Base-by-base conservation (phyloP, 305 asterid genomes). In the Fraxinus xanthoxyloides region DNA sequence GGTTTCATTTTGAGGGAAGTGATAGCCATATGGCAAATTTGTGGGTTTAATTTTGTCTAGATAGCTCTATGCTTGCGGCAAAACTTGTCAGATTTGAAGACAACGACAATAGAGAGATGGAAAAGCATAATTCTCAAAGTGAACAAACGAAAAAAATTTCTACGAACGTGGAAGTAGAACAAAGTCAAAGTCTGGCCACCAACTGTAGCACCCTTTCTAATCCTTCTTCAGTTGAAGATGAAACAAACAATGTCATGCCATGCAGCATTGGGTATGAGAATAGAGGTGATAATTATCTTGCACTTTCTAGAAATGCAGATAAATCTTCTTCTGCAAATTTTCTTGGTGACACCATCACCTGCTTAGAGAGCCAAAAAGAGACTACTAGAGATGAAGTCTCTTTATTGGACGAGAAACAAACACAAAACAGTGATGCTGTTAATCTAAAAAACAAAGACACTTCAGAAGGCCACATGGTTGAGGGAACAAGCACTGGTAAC, bases 181-280 rank as follows among this genome's bases (percentile, higher is more conserved):
- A 89, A 85, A 92, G 92, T 78, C 90, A 84, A 83, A 93, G 95
- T 75, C 92, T 92, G 28, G 87, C 87, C 5, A 90, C 94, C 36
- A 92, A 91, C 89, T 90, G 89, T 80, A 94, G 98, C 85, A 90
- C 90, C 84, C 93, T 91, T 78, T 93, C 97, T 10, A 92, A 91
- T 91, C 97, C 97, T 77, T 92, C 97, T 32, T 91, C 97, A 0
- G 89, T 93, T 51, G 98, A 94, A 84, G 98, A 94, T 35, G 98
- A 93, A 84, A 90, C 91, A 77, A 90, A 86, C 46, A 87, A 90
- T 76, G 82, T 48, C 72, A n/a, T 85, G 82, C 91, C 90, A 35
- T 80, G 89, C 86, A 84, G 86, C 78, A 76, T 81, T 15, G 91
- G 82, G 85, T 88, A 81, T 31, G 89, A 85, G 69, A 84, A 89